Percentiles rank a stretch among this genome's conserved stretches.
phyloP scores from a whole-genome alignment of 2,329 filamentous ascomycete genomes.

The Colletotrichum caudatum region DNA sequence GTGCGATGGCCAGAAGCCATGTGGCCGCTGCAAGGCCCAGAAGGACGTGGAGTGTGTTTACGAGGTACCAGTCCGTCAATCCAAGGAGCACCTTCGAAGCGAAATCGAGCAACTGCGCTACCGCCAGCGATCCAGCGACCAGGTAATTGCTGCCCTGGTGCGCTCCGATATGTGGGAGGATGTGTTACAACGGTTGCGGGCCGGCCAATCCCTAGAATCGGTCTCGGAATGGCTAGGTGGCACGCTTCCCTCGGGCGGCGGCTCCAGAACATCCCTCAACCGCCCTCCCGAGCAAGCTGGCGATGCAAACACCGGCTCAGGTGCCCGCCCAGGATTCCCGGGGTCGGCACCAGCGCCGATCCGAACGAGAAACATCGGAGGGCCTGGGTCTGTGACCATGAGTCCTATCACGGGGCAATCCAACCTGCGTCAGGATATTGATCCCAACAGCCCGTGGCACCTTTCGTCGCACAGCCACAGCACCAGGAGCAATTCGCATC shows the following conservation, averaged over 20 bases:
- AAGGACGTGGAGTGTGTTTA: slow-evolving; percentile 70
- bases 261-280: slow-evolving; percentile 48
- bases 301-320: slow-evolving; percentile 43
- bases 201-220: slow-evolving; percentile 65
- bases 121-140: slow-evolving; percentile 66
- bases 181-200: slow-evolving; percentile 64
- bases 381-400: slow-evolving; percentile 40
- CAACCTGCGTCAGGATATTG: slow-evolving; percentile 53
- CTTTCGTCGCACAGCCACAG: slow-evolving; percentile 61
- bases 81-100: slow-evolving; percentile 70
- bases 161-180: slow-evolving; percentile 66
- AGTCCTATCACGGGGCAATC: slow-evolving; percentile 50
- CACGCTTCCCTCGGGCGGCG: slow-evolving; percentile 49
- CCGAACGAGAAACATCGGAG: slow-evolving; percentile 29
- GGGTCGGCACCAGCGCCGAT: slow-evolving; percentile 45
- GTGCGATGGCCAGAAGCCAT: slow-evolving; percentile 71
- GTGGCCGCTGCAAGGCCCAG: slow-evolving; percentile 66
- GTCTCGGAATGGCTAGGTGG: slow-evolving; percentile 67
- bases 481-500: slow-evolving; percentile 60
- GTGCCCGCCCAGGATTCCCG: slow-evolving; percentile 43
- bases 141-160: slow-evolving; percentile 66
- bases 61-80: slow-evolving; percentile 72
- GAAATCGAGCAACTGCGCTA: slow-evolving; percentile 70
- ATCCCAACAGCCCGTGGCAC: slow-evolving; percentile 62
- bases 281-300: slow-evolving; percentile 46